phyloP scores from a whole-genome alignment of 2,329 filamentous ascomycete genomes.

The Diplodia corticola region DNA sequence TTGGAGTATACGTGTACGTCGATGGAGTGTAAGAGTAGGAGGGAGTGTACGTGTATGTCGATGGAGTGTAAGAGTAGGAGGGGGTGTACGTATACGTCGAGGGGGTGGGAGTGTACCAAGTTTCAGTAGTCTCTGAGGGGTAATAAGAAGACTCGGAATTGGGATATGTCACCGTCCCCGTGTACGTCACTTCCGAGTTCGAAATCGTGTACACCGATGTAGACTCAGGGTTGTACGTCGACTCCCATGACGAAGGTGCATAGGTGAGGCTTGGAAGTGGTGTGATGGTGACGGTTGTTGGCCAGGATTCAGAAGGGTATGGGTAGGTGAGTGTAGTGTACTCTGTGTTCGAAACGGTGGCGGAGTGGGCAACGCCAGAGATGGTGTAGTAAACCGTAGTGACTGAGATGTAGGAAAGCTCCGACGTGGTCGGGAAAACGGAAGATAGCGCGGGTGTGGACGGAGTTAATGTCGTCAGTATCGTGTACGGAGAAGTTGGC shows the following conservation, averaged over 20 bases:
- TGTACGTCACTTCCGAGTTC: no score
- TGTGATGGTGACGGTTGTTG: background rate
- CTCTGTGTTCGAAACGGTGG: no score
- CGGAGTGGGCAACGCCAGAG: no score
- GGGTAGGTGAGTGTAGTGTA: no score
- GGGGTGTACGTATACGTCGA: background rate
- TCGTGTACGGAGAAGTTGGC: constrained; percentile 10
- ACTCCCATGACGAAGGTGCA: no score
- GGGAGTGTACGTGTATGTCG: no score
- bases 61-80: background rate
- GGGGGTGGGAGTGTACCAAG: background rate
- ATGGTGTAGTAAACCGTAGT: no score
- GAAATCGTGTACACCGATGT: background rate
- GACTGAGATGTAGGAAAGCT: background rate
- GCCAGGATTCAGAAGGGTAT: no score
- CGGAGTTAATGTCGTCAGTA: background rate
- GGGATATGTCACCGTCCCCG: no score
- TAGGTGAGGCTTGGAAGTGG: no score
- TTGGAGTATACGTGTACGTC: background rate
- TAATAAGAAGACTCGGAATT: background rate
- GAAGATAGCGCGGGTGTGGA: background rate
- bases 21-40: background rate
- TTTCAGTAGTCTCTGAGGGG: background rate
- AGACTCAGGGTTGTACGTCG: background rate
- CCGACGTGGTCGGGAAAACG: background rate